Base-by-base conservation (phyloP, 2,329 filamentous ascomycete genomes). In the Aplosporella prunicola region DNA sequence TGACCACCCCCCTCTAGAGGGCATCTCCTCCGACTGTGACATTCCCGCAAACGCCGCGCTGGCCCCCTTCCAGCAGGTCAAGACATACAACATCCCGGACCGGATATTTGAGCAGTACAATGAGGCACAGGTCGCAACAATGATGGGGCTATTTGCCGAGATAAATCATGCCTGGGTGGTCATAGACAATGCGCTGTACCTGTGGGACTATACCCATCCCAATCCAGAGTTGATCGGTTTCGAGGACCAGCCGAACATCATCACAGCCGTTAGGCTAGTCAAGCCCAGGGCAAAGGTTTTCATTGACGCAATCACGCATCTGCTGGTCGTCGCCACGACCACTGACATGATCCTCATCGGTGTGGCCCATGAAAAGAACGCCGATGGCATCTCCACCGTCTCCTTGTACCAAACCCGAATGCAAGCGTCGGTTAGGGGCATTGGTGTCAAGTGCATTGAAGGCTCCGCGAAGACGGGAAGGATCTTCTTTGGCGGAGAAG, bases 141-240 rank as follows among this genome's bases (percentile, higher is more conserved):
- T 78, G 52, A 93, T 98, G 82, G 93, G 93, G 8, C 68, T 98
- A 22, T 96, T 98, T 60, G 84, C 91, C 13, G 84, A 93, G 61
- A 73, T 98, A 52, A 88, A 89, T 52, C 87, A 96, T 61, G 91
- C 89, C 20, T 98, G 88, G 83, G 83, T 94, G 39, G 78, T 84
- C 16, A 91, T 98, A 56, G 91, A 98, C 64, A 95, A 93, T 63
- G 84, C 85, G 44, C 70, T 98, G 29, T 98, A 95, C 57, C 71
- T 98, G 11, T 98, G 93, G 93, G 89, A 98, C 62, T 98, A 95
- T 59, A 94, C 87, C 5, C 76, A 86, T 56, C 78, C 84, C n/a
- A 85, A 89, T 48, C 86, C 89, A 5, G 84, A 94, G 56, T 70
- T 95, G 27, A 82, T 94, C 47, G 89, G 89, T 13, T 95, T 84